These are phyloP conservation scores for Earliella scabrosa DNA, from an alignment of 1,284 basidiomycete genomes.

Conservation along the genomic window DNA sequence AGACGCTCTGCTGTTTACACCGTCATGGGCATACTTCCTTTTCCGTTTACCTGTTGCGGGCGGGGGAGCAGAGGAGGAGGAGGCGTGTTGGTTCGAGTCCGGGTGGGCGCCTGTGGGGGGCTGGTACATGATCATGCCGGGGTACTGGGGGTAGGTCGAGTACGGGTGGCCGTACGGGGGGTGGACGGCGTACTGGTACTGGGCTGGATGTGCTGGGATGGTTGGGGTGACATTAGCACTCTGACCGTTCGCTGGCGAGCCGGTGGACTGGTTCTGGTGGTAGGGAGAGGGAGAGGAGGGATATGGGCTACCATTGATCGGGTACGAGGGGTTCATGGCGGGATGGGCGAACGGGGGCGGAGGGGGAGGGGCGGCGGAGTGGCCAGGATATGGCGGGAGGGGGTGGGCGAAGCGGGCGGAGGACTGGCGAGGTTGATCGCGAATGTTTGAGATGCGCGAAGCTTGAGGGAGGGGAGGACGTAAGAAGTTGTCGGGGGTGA, in stretches of 20 bases:
- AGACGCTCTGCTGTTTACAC: conserved; percentile 48
- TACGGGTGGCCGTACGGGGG: conserved; percentile 54
- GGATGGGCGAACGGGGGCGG: conserved; percentile 11
- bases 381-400: conserved; percentile 56
- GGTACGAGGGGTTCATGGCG: conserved; percentile 69
- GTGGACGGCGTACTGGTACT: conserved; percentile 60
- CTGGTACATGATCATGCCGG: conserved; percentile 68
- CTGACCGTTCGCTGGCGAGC: conserved; percentile 47
- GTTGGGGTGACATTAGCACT: conserved; percentile 41
- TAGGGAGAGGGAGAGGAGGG: conserved; percentile 58
- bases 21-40: conserved; percentile 54
- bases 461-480: conserved; percentile 28
- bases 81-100: conserved; percentile 24
- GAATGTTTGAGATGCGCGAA: conserved; percentile 42
- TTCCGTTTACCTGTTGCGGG: conserved; percentile 62
- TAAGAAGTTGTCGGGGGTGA: conserved; percentile 17
- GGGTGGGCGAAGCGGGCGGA: conserved; percentile 46
- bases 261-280: conserved; percentile 48
- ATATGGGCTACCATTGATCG: conserved; percentile 50
- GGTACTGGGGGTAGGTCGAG: conserved; percentile 63
- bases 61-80: conserved; percentile 28
- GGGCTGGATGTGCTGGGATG: conserved; percentile 45
- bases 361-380: conserved; percentile 32
- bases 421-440: conserved; percentile 40
- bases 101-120: conserved; percentile 40